Evolutionary conservation across 2,329 filamentous ascomycete species (phyloP), one percentile per base, ranked within the genome.

Genomic region (Diplodia scrobiculata): DNA sequence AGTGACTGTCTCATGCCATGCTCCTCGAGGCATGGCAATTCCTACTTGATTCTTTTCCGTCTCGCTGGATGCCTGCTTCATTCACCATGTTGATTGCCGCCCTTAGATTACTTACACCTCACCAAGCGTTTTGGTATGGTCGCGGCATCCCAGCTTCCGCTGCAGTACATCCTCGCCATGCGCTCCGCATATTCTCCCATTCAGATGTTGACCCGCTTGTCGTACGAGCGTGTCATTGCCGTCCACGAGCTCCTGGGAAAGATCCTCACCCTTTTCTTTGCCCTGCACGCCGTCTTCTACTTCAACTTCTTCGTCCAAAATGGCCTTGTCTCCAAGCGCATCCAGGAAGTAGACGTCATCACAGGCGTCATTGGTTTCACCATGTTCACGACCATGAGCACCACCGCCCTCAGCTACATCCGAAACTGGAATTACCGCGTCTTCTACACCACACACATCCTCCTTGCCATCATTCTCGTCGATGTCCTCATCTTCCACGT

Each of bases 81-180:
- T 19, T 13, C 38, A 45, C 6, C n/a, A n/a, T 45, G 29, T 54
- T 65, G 25, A 52, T 25, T 55, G n/a, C 3, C 19, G n/a, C 69
- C 19, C 11, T 3, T 60, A 87, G 86, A 88, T 73, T 88, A 88
- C 66, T 78, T 88, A 34, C 86, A 88, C 73, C 76, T 88, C 27
- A 88, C 86, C 27, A 88, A 87, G 75, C 82, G 86, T 5, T 80
- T 88, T 63, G 86, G 84, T 19, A 84, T 85, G 54, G 80, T 88
- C 59, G 84, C 79, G 25, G 79, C 85, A 5, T 87, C 86, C 9
- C 86, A 88, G 70, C 73, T 78, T 1, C 86, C 86, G 1, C 73
- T 87, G 2, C 85, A 87, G 65, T 85, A 87, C 66, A 78, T 87
- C 6, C 80, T 89, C 67, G 77, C 83, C 17, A 77, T 84, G 66